Evolutionary conservation across 1,139 yeast species (phyloP), one percentile per base, ranked within the genome.

Genomic region (Meyerozyma guilliermondii): DNA sequence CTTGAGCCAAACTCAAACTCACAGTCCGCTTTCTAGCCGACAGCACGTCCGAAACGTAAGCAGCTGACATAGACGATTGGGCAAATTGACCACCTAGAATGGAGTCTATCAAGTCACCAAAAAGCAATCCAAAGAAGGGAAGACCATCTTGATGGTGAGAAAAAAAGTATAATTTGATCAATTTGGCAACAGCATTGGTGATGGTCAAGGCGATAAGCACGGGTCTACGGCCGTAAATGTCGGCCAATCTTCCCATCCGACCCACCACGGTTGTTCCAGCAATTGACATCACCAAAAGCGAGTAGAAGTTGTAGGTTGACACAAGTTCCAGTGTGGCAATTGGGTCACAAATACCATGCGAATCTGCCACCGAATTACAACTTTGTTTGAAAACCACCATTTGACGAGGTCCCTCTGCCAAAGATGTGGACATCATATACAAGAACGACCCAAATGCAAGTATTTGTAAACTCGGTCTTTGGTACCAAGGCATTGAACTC

Each of bases 331-430:
- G 36, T 14, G 36, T 20, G 13, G 23, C 36, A 10, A 33, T 20
- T 3, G 24, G 36, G 24, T 33, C 36, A 20, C 36, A 33, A 9
- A 20, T 3, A 10, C 36, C 36, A 9, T 20, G n/a, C 11, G 36
- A 9, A 13, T 33, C 36, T 5, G 24, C 24, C 24, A 33, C 36
- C 23, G 36, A 22, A 13, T 33, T 33, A 26, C 36, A 33, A 13
- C 24, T 10, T 10, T 18, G 36, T 33, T 49, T 47, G 27, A 43
- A 46, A 17, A 42, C 41, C 30, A 50, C 44, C 46, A 49, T 24
- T 30, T 51, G 54, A 23, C 49, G 43, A 2, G 50, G 31, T 11
- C 50, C 43, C 28, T 51, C 54, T 9, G 52, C 54, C 11, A 47
- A 34, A 13, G 46, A 35, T 8, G 16, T 23, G 3, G 47, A 47